Evolutionary conservation across 2,329 filamentous ascomycete genomes (phyloP).

Genomic region (Exophiala mesophila): DNA sequence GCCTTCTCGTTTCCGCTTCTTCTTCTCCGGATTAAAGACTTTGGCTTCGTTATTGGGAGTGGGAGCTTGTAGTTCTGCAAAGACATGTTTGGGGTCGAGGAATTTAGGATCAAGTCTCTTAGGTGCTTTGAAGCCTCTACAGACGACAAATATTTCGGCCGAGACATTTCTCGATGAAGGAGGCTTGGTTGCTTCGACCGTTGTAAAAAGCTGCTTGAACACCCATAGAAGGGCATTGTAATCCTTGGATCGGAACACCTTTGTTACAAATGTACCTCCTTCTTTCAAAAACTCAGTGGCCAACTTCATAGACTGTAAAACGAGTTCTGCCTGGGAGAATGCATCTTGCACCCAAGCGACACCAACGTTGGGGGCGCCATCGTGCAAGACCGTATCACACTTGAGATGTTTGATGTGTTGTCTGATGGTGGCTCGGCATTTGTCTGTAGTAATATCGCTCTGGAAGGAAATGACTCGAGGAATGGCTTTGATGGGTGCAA

Average conservation of each 20-base stretch:
- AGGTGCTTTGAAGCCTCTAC: constrained; percentile 88
- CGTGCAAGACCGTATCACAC: constrained; percentile 89
- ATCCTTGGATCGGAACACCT: constrained; percentile 95
- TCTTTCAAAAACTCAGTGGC: constrained; percentile 88
- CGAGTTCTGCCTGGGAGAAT: constrained; percentile 93
- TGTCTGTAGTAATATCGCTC: constrained; percentile 95
- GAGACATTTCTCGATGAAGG: constrained; percentile 94
- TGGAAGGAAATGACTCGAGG: constrained; percentile 92
- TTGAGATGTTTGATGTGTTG: constrained; percentile 94
- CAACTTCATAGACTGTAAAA: constrained; percentile 82
- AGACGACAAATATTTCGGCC: constrained; percentile 98
- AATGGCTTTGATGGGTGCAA: constrained; percentile 92
- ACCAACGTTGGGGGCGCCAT: constrained; percentile 96
- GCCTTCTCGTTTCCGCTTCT: constrained; percentile 95
- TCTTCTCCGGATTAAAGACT: constrained; percentile 94
- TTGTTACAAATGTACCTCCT: constrained; percentile 91
- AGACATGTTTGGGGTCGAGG: constrained; percentile 81
- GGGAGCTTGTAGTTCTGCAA: constrained; percentile 80
- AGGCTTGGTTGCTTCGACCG: constrained; percentile 95
- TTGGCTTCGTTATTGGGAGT: constrained; percentile 95
- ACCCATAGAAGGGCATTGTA: constrained; percentile 96
- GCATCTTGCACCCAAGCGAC: constrained; percentile 98
- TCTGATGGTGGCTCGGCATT: constrained; percentile 84
- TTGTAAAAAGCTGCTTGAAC: constrained; percentile 91
- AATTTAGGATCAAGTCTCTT: constrained; percentile 91